Evolutionary conservation across 805 yeast genomes (phyloP), one percentile per base, ranked within the genome.

Genomic region (Pichia eremophila): DNA sequence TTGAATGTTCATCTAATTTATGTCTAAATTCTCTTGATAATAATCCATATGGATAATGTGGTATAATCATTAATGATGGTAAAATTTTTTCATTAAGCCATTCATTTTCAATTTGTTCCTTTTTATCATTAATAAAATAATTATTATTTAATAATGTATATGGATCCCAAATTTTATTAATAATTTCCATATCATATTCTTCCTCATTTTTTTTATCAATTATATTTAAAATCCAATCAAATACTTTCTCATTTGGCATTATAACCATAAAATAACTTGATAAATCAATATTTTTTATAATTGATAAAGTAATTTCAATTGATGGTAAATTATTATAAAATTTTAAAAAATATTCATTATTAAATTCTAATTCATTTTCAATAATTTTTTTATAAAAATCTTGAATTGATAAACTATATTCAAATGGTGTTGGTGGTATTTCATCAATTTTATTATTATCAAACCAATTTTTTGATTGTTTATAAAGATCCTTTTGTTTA

Each of bases 231-330:
- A 57, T 50, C 22, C 56, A 48, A 14, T 57, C 44, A 48, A 55
- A 65, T 2, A 60, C 54, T 1, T 48, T 34, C 5, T 46, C 31
- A 36, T 55, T 66, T 4, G 87, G 87, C 39, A 66, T 70, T n/a
- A 80, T 64, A 8, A 81, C 82, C 81, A 82, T 80, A 7, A 82
- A 58, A 51, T 76, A 77, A 40, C 73, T 69, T 0, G 69, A 71
- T 52, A 72, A 47, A 45, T 50, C 40, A 39, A 61, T 54, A 12
- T 52, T 37, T 29, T 48, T 43, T 5, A 18, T 32, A 10, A 36
- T 22, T 17, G 46, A 50, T 4, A 44, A 32, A 29, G 48, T 11
- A n/a, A 35, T 15, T 14, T 50, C 57, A 43, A 63, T 44, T 11
- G 60, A 61, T 5, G 78, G 78, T 46, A 74, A 55, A 17, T 59